Evolutionary conservation across 1,284 basidiomycete species (phyloP).

Genomic region (Meira nashicola): DNA sequence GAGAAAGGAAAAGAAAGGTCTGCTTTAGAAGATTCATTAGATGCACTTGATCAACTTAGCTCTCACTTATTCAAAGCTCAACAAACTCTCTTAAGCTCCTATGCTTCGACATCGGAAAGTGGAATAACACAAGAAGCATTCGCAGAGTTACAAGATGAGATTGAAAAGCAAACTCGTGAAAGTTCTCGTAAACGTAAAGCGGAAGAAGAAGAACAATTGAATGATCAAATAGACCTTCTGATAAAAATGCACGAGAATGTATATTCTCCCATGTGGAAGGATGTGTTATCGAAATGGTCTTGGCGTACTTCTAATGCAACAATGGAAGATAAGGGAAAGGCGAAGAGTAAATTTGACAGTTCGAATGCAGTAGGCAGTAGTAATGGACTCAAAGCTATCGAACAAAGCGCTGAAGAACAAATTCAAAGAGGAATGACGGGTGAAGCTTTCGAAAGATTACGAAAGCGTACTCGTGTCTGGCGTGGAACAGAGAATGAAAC

Average conservation of each 20-base stretch:
- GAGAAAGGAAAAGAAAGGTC: background rate
- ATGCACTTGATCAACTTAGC: background rate
- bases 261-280: slow-evolving; percentile 17
- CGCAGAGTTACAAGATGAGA: background rate
- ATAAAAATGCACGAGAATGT: background rate
- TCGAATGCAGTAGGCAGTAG: slow-evolving; percentile 10
- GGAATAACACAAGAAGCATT: background rate
- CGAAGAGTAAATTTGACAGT: slow-evolving; percentile 22
- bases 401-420: slow-evolving; percentile 34
- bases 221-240: slow-evolving; percentile 7
- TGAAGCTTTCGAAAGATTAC: slow-evolving; percentile 35
- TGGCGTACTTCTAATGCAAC: background rate
- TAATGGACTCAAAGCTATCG: slow-evolving; percentile 33
- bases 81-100: background rate
- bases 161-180: background rate
- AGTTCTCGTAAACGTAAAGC: background rate
- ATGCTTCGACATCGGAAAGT: background rate
- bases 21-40: background rate
- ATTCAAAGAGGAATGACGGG: slow-evolving; percentile 35
- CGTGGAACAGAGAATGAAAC: slow-evolving; percentile 21
- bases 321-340: slow-evolving; percentile 27
- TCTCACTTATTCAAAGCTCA: background rate
- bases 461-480: slow-evolving; percentile 39
- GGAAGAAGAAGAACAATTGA: slow-evolving; percentile 1
- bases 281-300: slow-evolving; percentile 36